Percentiles rank a stretch among this genome's conserved stretches.
Evolutionary conservation across 2,329 filamentous ascomycete species (phyloP).

Genomic region (Calonectria pseudoturangicola): DNA sequence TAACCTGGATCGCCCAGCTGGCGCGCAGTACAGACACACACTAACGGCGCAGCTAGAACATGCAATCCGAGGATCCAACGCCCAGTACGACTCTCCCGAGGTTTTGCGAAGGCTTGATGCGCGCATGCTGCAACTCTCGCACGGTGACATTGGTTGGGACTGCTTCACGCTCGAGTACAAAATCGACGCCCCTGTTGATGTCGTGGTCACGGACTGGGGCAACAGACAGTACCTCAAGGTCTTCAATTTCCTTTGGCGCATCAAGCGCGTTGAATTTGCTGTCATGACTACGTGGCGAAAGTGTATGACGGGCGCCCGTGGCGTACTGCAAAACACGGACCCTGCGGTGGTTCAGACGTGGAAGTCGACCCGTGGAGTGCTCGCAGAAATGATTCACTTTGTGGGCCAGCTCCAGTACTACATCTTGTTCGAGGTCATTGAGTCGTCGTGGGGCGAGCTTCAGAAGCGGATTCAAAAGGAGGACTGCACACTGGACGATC

Average conservation of each 20-base stretch:
- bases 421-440: constrained; percentile 98
- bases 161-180: constrained; percentile 99
- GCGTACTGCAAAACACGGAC: constrained; percentile 88
- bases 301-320: constrained; percentile 94
- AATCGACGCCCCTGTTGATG: constrained; percentile 95
- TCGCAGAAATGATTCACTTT: constrained; percentile 99
- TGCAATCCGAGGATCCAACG: constrained; percentile 96
- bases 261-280: constrained; percentile 97
- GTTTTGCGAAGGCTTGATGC: constrained; percentile 94
- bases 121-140: constrained; percentile 97
- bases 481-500: constrained; percentile 93
- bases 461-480: constrained; percentile 88
- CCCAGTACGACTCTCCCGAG: constrained; percentile 94
- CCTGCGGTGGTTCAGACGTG: constrained; percentile 83
- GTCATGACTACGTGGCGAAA: constrained; percentile 93
- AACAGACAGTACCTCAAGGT: constrained; percentile 98
- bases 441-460: constrained; percentile 94
- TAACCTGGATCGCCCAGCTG: constrained; percentile 95
- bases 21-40: constrained; percentile 96
- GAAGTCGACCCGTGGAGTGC: constrained; percentile 90
- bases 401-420: constrained; percentile 98
- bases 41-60: constrained; percentile 98
- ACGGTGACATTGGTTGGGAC: constrained; percentile 99
- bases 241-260: constrained; percentile 99
- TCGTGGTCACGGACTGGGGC: constrained; percentile 96